Conservation (phyloP, 306 rosid genomes). For the Rubus idaeus region DNA sequence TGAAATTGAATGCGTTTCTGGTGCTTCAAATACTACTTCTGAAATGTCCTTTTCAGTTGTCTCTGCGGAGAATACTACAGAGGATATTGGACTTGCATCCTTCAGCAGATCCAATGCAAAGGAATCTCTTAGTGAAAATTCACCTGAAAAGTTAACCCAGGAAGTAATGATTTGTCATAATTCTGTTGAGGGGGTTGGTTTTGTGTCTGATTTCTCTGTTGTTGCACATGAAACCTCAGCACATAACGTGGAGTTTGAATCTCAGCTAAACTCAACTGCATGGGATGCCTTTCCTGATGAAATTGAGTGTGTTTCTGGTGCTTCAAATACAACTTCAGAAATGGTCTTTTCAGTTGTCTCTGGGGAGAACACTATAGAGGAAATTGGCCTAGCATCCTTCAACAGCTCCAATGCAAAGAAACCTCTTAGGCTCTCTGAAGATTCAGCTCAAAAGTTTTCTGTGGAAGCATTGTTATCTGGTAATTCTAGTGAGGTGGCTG, state of each 20-base stretch:
- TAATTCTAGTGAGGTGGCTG: neutral
- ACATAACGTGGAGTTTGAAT: neutral
- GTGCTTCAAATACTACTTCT: constrained; percentile 22
- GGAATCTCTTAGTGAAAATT: constrained; percentile 7
- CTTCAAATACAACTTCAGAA: constrained; percentile 21
- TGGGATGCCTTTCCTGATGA: neutral
- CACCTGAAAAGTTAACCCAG: constrained; percentile 18
- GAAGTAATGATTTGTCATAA: constrained; percentile 27
- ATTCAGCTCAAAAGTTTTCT: constrained; percentile 28
- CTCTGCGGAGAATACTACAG: constrained; percentile 26
- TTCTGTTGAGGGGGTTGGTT: constrained; percentile 24
- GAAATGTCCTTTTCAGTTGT: constrained; percentile 23
- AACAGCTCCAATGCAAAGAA: constrained; percentile 20
- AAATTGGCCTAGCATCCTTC: constrained; percentile 22
- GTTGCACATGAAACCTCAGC: neutral
- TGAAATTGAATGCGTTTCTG: constrained; percentile 8
- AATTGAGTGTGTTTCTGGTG: constrained; percentile 7
- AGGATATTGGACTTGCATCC: constrained; percentile 23
- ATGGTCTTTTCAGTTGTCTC: constrained; percentile 21
- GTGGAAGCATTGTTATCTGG: neutral
- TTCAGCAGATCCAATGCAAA: constrained; percentile 18
- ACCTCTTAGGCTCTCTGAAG: constrained; percentile 31
- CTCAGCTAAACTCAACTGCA: neutral
- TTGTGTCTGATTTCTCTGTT: constrained; percentile 30
- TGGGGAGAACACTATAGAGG: constrained; percentile 23